Evolutionary conservation across 352 stramenopile genomes (phyloP), one percentile per base, ranked within the genome.

Genomic region (Phytophthora citrophthora): DNA sequence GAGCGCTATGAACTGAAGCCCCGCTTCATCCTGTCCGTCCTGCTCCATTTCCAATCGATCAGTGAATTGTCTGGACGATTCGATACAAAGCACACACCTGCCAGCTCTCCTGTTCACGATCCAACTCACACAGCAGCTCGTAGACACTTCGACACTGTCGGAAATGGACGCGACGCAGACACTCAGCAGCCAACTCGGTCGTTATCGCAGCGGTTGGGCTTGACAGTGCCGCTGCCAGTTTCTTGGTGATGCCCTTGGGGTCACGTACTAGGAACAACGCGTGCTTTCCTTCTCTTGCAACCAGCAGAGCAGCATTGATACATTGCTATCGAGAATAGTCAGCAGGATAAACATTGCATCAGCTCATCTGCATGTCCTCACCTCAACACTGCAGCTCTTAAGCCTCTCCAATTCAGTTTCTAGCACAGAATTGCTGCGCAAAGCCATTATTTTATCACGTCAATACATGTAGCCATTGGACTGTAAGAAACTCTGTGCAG

Each of bases 71-170:
- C 41, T 26, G 43, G 46, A 47, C 57, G 48, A 26, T 61, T 63
- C 45, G 36, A 51, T 34, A 15, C 20, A 54, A 12, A 29, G 9
- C 23, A 50, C 55, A 20, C n/a, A 80, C 77, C 70, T 59, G 9
- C 62, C 56, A 79, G 23, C 20, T 43, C 27, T 67, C 65, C 20
- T 74, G 52, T 16, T 75, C 51, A 10, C 48, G 50, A 27, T 77
- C 59, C 9, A 86, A 43, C 51, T 76, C 72, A 24, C 61, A 56
- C 27, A 84, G 32, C 20, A 78, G 44, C 27, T 81, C 68, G 32
- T 74, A 79, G 27, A 81, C 46, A 54, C 68, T 68, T 26, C 59
- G 74, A 12, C 68, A 79, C 20, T 63, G 64, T 24, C 54, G 68
- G 27, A 88, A 72, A 26, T 40, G 70, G 47, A 88, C 50, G 18